Base-by-base conservation (phyloP, 2,329 filamentous ascomycete genomes). In the Xenosphaeropsis pyriputrescens region DNA sequence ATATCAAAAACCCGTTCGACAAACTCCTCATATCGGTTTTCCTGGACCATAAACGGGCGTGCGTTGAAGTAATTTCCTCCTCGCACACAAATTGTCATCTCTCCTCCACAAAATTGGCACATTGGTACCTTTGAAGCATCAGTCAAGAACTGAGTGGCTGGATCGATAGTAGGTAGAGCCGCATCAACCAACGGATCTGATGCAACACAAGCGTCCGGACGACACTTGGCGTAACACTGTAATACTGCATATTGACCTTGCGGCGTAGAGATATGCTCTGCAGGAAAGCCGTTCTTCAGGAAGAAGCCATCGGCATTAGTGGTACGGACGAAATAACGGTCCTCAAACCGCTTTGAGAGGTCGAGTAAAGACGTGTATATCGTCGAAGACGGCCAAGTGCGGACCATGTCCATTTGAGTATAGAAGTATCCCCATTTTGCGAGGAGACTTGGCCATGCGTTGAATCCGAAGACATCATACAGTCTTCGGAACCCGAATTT, bases 401-500 rank as follows among this genome's bases (percentile, higher is more conserved):
- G 41, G 6, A 52, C 42, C 46, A 56, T 50, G 6, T 39, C 38
- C 5, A 56, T 41, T 35, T 57, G 55, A 0, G 49, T 49, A 41
- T 57, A 56, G 39, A 50, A 57, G 35, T 57, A 57, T 1, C 52
- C 48, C 56, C 53, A 58, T 35, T 51, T 50, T 6, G 50, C 49
- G 18, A 40, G 41, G 14, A 51, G 49, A 3, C 46, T 49, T 3
- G 47, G 45, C 49, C 56, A 59, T 3, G 35, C 40, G 2, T 35
- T 19, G 41, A 51, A 57, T 2, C 54, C 53, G 34, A 59, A 55
- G n/a, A 54, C 51, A 39, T 53, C 51, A 39, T 57, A 57, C 6
- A 59, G 37, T 6, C 50, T 50, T 17, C 38, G 41, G 22, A 58
- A 42, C 2, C 51, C 53, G 37, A 53, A 47, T 36, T 41, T 36